Base-by-base conservation (phyloP, 164 flowering plant genomes). In the Macadamia integrifolia region DNA sequence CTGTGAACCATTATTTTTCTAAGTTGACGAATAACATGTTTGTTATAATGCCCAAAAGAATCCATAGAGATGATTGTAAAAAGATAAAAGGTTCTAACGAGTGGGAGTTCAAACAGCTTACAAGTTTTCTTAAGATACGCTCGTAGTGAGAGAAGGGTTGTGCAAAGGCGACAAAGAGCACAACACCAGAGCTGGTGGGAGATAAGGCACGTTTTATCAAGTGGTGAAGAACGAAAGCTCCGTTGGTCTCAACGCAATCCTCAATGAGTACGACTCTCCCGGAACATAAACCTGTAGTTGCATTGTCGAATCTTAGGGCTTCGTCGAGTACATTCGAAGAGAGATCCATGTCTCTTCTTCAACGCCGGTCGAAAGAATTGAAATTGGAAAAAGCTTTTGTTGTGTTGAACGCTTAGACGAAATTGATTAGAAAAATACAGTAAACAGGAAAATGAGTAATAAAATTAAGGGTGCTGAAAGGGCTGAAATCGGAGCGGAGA, bases 101-200 rank as follows among this genome's bases (percentile, higher is more conserved):
- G 57, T 32, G 60, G 61, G n/a, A 66, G 18, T 53, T 17, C 53
- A 28, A 28, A 44, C 31, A 28, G 43, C 44, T 65, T 80, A 91
- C 98, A 65, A 90, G 85, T 77, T 88, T 92, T 40, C 91, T 84
- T 57, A 92, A 82, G 62, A 94, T 75, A 66, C 97, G 97, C 31
- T 92, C 97, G 74, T 92, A 92, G 74, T 94, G 99, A 68, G 96
- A 84, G 75, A 94, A 89, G 9, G 96, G 85, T n/a, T 85, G 88
- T 10, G 98, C 69, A 65, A 92, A 79, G 58, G 97, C 80, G 64
- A 94, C 67, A 73, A 94, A 87, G 66, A 92, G 65, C 77, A 87
- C 71, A 60, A 74, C 66, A 28, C 57, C 71, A 53, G 82, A 70
- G 64, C 73, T 50, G 62, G 66, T 42, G 18, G 74, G 60, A 11